A percentile compares a stretch with the other conserved stretches of the same genome.
These are phyloP conservation scores for Volvariella volvacea DNA, from an alignment of 1,284 basidiomycete genomes.

Conservation along the genomic window DNA sequence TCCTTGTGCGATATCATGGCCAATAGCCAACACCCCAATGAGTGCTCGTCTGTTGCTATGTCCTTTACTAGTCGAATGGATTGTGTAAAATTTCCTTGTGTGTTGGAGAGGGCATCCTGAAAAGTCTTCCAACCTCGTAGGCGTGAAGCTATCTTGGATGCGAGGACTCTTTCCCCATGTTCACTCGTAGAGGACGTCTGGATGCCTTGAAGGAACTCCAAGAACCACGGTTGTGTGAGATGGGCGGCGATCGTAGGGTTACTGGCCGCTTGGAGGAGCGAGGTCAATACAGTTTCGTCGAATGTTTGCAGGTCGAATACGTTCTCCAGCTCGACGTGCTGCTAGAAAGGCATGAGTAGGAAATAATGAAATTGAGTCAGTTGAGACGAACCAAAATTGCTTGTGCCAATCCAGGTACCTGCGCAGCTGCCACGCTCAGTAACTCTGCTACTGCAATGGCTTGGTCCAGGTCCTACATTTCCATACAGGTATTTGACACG, in stretches of 20 bases:
- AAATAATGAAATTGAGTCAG: background rate
- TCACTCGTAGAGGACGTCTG: constrained; percentile 31
- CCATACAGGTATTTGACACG: constrained; percentile 1
- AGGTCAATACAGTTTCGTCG: constrained; percentile 47
- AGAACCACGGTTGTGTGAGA: constrained; percentile 32
- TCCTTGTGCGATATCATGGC: constrained; percentile 54
- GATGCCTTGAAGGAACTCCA: constrained; percentile 34
- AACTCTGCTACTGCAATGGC: constrained; percentile 54
- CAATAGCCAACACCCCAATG: constrained; percentile 64
- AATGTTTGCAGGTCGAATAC: constrained; percentile 49
- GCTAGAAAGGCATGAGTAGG: constrained; percentile 26
- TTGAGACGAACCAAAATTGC: constrained; percentile 29
- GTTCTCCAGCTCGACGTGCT: constrained; percentile 41
- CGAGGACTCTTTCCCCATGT: constrained; percentile 33
- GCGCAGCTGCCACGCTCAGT: constrained; percentile 54
- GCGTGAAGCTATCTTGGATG: constrained; percentile 39
- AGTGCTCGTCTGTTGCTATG: constrained; percentile 53
- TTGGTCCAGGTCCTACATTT: constrained; percentile 41
- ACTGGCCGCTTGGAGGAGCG: constrained; percentile 52
- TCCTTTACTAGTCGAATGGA: constrained; percentile 49
- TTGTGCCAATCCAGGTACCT: constrained; percentile 50
- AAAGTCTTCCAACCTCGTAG: constrained; percentile 55
- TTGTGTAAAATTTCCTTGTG: constrained; percentile 40
- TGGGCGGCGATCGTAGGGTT: constrained; percentile 55
- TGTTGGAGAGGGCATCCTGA: constrained; percentile 50